Evolutionary conservation across 352 stramenopile species (phyloP).

Genomic region (Phytophthora sp.): DNA sequence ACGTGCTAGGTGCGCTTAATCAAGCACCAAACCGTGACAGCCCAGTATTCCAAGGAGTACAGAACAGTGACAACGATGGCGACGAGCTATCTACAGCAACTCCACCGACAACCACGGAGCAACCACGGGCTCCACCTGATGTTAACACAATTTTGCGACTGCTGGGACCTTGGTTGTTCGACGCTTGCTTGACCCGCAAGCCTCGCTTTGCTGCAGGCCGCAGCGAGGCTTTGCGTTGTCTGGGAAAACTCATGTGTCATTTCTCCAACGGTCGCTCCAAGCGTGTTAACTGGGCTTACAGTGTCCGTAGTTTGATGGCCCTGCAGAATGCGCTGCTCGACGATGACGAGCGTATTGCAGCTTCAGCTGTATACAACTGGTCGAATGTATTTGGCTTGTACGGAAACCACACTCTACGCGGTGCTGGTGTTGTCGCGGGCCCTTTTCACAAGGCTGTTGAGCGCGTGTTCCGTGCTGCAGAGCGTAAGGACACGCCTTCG

Average conservation of each 20-base stretch:
- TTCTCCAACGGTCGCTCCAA: constrained; percentile 78
- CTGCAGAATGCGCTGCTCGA: constrained; percentile 81
- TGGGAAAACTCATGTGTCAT: constrained; percentile 76
- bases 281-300: constrained; percentile 82
- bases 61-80: constrained; percentile 39
- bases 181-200: constrained; percentile 80
- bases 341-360: constrained; percentile 80
- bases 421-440: constrained; percentile 74
- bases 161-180: constrained; percentile 86
- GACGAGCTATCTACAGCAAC: constrained; percentile 22
- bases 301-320: constrained; percentile 84
- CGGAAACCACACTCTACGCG: constrained; percentile 82
- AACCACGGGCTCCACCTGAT: constrained; percentile 73
- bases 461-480: constrained; percentile 60
- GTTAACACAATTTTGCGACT: constrained; percentile 85
- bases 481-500: constrained; percentile 40
- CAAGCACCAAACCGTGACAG: constrained; percentile 51
- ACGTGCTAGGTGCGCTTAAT: constrained; percentile 71
- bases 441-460: constrained; percentile 85
- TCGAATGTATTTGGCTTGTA: constrained; percentile 83
- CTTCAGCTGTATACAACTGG: constrained; percentile 86
- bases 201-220: constrained; percentile 70
- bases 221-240: constrained; percentile 77
- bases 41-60: constrained; percentile 49
- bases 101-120: constrained; percentile 20